Percentiles rank a stretch among this genome's conserved stretches.
Evolutionary conservation across 345 rosid genomes (phyloP).

Genomic region (Eucalyptus caleyi): DNA sequence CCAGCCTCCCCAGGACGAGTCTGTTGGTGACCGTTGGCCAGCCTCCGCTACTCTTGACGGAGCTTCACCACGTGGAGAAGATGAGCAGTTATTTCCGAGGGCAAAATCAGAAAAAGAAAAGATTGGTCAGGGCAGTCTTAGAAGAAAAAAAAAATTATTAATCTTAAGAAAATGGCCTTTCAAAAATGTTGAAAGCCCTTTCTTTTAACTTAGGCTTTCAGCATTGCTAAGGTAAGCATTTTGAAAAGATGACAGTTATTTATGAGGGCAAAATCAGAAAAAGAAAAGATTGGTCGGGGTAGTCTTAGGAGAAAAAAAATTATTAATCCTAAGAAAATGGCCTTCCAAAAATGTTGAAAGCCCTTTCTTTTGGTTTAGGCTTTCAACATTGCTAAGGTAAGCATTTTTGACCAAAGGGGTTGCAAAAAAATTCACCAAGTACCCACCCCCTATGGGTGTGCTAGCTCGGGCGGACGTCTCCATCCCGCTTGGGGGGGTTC

Average conservation of each 20-base stretch:
- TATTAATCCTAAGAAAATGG: no score
- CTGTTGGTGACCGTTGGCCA: neutral
- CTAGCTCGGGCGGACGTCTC: no score
- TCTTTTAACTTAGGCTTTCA: neutral
- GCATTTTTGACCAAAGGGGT: neutral
- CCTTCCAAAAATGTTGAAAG: no score
- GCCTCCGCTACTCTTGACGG: neutral
- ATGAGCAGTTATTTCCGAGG: neutral
- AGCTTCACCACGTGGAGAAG: neutral
- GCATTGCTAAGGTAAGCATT: neutral
- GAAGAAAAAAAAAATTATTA: neutral
- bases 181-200: neutral
- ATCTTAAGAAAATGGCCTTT: neutral
- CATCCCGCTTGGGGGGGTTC: no score
- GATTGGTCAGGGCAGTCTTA: neutral
- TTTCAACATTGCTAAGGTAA: no score
- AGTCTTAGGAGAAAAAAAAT: no score
- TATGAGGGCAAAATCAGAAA: no score
- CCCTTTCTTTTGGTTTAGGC: no score
- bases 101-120: neutral
- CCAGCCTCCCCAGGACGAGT: neutral
- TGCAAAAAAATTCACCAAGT: fast-evolving
- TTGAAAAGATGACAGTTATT: no score
- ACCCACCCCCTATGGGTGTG: no score
- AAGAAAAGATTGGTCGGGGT: no score